These are phyloP conservation scores for Pogostemon cablin DNA, from an alignment of 257 asterid species.

Conservation along the genomic window DNA sequence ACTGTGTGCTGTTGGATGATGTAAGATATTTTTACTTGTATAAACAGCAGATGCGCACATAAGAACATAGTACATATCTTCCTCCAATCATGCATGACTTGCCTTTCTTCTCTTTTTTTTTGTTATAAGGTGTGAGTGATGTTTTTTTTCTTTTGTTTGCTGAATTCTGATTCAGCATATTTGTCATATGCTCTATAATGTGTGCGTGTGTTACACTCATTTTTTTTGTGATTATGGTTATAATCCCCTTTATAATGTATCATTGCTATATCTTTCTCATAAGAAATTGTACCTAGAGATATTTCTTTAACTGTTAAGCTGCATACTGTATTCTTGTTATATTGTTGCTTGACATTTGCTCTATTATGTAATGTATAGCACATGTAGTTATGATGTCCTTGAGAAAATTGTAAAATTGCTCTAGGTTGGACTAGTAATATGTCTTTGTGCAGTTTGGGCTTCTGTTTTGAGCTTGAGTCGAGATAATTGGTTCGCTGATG, in stretches of 20 bases:
- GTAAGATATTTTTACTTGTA: conserved; percentile 53
- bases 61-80: not conserved
- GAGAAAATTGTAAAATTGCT: not conserved
- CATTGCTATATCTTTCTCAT: conserved; percentile 2
- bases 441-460: conserved; percentile 1
- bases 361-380: not conserved
- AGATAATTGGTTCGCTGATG: not conserved
- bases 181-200: conserved; percentile 11
- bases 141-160: not conserved
- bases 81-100: not conserved
- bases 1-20: conserved; percentile 98
- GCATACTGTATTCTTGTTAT: conserved; percentile 5
- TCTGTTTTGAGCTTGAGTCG: conserved; percentile 4
- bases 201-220: not conserved
- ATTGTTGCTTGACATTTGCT: conserved; percentile 10
- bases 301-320: conserved; percentile 8
- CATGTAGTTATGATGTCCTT: not conserved
- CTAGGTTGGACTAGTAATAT: not conserved
- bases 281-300: not conserved
- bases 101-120: not conserved
- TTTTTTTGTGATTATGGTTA: not conserved
- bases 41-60: not conserved
- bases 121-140: not conserved
- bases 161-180: conserved; percentile 23
- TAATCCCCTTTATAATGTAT: not conserved